Evolutionary conservation across 768 basidiomycete species (phyloP).

Genomic region (Podaxis pistillaris): DNA sequence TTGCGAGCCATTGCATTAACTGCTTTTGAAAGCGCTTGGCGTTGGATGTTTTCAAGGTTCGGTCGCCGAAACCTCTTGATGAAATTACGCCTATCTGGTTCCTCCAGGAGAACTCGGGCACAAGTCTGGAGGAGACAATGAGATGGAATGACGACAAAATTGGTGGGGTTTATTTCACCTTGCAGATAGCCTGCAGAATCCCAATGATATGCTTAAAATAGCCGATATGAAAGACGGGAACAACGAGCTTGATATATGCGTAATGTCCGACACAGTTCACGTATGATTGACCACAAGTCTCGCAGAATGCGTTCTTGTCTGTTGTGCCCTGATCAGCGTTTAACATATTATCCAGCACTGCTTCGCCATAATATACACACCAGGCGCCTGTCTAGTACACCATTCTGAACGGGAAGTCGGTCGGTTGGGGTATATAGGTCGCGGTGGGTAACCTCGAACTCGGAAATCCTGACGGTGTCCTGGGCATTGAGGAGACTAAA

Average conservation of each 20-base stretch:
- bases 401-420: constrained; percentile 84
- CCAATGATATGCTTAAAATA: constrained; percentile 96
- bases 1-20: constrained; percentile 89
- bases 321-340: constrained; percentile 73
- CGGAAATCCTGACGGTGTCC: constrained; percentile 93
- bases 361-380: constrained; percentile 41
- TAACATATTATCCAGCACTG: not conserved
- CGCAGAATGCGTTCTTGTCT: constrained; percentile 89
- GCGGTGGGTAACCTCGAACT: constrained; percentile 92
- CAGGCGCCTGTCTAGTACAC: constrained; percentile 88
- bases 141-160: not conserved
- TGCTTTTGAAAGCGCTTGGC: constrained; percentile 77
- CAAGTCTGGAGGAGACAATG: constrained; percentile 57
- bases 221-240: constrained; percentile 98
- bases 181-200: constrained; percentile 95
- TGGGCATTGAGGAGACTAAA: constrained; percentile 93
- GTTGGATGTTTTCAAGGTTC: constrained; percentile 89
- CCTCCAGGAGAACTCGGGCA: constrained; percentile 86
- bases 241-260: constrained; percentile 94
- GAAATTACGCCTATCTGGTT: constrained; percentile 78
- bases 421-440: constrained; percentile 87
- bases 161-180: constrained; percentile 47
- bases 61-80: constrained; percentile 90
- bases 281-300: constrained; percentile 89
- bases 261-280: constrained; percentile 98